These are phyloP conservation scores for Curvularia sp. DNA, from an alignment of 2,329 filamentous ascomycete species.

Conservation along the genomic window DNA sequence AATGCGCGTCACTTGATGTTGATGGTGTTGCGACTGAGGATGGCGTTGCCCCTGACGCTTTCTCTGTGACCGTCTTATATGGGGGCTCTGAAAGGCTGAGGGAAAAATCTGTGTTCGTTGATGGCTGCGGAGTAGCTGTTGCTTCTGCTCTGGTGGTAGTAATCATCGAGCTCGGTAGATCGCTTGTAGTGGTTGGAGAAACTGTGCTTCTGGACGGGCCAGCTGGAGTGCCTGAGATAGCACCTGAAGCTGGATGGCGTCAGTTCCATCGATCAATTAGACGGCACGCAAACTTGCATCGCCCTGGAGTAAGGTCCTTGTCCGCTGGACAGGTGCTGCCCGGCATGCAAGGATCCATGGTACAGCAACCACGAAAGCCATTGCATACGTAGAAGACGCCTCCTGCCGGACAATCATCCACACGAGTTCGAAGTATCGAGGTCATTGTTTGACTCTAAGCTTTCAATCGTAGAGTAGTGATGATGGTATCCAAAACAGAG, in stretches of 20 bases:
- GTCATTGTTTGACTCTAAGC: conserved; percentile 21
- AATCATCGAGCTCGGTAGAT: not conserved
- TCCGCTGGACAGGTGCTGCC: conserved; percentile 29
- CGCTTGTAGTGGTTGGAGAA: not conserved
- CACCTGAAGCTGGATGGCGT: conserved; percentile 1
- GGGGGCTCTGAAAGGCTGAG: not conserved
- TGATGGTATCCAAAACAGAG: not conserved
- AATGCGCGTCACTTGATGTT: not conserved
- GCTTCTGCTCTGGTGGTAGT: not conserved
- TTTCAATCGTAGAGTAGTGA: not conserved
- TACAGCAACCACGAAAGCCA: conserved; percentile 37
- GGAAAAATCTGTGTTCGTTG: not conserved
- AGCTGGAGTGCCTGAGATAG: not conserved
- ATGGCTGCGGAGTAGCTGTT: not conserved
- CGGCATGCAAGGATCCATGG: conserved; percentile 32
- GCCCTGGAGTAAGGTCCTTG: conserved; percentile 27
- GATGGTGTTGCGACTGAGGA: conserved; percentile 5
- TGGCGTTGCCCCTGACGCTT: not conserved
- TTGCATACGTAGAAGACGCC: conserved; percentile 34
- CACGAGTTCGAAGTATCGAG: conserved; percentile 9
- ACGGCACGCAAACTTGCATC: conserved; percentile 23
- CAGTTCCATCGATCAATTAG: conserved; percentile 1
- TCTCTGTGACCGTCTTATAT: conserved; percentile 11
- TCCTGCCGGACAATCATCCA: conserved; percentile 24
- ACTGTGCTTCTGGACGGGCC: not conserved